Evolutionary conservation across 2,329 filamentous ascomycete genomes (phyloP), one percentile per base, ranked within the genome.

Genomic region (Phaeomoniella chlamydospora): DNA sequence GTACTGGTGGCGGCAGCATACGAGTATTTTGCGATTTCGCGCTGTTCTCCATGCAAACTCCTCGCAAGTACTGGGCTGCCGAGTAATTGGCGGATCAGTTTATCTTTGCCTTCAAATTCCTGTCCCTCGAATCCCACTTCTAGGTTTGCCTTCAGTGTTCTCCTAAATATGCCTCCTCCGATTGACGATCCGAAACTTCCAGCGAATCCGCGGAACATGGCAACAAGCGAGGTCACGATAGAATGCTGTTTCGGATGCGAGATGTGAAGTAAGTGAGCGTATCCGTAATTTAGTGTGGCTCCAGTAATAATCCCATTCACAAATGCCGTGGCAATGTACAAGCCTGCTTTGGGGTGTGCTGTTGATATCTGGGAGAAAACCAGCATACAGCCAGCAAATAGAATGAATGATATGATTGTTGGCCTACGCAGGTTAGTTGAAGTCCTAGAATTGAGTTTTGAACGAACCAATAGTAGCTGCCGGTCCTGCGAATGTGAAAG

Each of bases 171-270:
- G 0, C 84, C 84, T 2, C 84, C 83, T 2, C 82, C 81, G 33
- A 88, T 79, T 0, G 83, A 74, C 1, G 78, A 80, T 2, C 84
- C 83, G 46, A 92, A 90, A 35, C 75, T 80, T 11, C 82, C 82
- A 0, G 81, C 80, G 43, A 90, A 87, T 4, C 81, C 81, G 3
- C 85, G 70, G 56, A 88, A 88, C 1, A 83, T 92, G 17, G 78
- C 74, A 3, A 88, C 58, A 30, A 93, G 62, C 10, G 81, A 80
- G 1, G 79, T 84, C 3, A 80, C 74, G 34, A 90, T 74, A 48
- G 81, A 85, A 47, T 87, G 80, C 1, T 75, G 73, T 4, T 72
- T 65, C 1, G 71, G 64, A 0, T 64, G 61, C 0, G 78, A 80
- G 4, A 88, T 64, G 51, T 90, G 80, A 3, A 92, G 65, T 4